phyloP scores from a whole-genome alignment of 2,329 filamentous ascomycete genomes.

The Epichloe glyceriae region DNA sequence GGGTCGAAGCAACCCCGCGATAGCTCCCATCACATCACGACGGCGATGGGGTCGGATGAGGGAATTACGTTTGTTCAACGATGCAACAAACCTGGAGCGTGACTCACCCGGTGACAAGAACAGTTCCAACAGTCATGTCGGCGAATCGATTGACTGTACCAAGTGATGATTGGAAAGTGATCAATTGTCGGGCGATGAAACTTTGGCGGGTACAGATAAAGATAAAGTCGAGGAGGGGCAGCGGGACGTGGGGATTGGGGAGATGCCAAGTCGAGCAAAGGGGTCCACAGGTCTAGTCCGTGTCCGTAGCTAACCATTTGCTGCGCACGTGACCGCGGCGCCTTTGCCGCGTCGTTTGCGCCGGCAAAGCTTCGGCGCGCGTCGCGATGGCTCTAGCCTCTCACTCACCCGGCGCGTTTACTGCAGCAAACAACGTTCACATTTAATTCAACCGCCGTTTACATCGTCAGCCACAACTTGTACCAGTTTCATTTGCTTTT shows the following conservation, averaged over 20 bases:
- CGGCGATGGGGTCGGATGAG: not conserved
- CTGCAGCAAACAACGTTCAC: not conserved
- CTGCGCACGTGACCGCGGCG: not conserved
- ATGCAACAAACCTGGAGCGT: not conserved
- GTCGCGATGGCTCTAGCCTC: conserved; percentile 11
- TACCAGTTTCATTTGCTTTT: not conserved
- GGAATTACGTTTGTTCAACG: not conserved
- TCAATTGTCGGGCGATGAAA: conserved; percentile 8
- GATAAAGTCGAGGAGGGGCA: conserved; percentile 3
- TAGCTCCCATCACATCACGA: not conserved
- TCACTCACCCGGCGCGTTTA: conserved; percentile 2
- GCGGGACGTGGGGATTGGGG: not conserved
- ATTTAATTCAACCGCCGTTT: not conserved
- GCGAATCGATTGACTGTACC: not conserved
- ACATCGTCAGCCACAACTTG: not conserved
- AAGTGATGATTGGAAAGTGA: not conserved
- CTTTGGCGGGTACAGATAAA: conserved; percentile 6
- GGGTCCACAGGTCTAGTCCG: no score
- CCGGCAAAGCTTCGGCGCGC: conserved; percentile 24
- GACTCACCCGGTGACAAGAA: conserved; percentile 77
- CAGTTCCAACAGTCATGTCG: conserved; percentile 70
- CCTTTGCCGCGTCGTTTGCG: conserved; percentile 11
- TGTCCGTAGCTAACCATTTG: no score
- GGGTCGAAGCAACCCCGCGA: not conserved
- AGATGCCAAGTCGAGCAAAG: not conserved